Evolutionary conservation across 2,329 filamentous ascomycete species (phyloP), one percentile per base, ranked within the genome.

Genomic region (Fusarium sp.): DNA sequence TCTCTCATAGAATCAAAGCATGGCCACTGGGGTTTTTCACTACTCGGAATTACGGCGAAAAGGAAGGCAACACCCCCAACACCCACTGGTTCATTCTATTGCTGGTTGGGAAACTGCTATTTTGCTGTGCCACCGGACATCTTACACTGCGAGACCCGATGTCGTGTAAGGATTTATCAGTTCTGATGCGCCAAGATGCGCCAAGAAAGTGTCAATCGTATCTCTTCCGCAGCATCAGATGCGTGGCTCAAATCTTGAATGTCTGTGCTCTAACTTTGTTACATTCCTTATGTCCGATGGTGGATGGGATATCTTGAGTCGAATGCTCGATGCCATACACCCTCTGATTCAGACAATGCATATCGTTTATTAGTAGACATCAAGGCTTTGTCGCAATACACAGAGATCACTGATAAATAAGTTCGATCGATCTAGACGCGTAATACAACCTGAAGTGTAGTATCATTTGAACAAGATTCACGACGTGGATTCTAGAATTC

Each of bases 191-290:
- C 36, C 48, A 62, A 55, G 26, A 42, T 12, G n/a, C 8, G 48
- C 56, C 55, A 66, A 55, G 50, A 48, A 36, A 24, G n/a, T 62
- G 56, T 45, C 48, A 62, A 62, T 62, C 34, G 13, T 4, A 28
- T 48, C 26, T 48, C n/a, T 70, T 70, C 66, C 66, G 66, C 20
- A 28, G 36, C 52, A 54, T 70, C 59, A 59, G 66, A 30, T 47
- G 22, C 20, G 9, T 36, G 14, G 11, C n/a, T 67, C 3, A 41
- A 20, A 50, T 61, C 32, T 26, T 6, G 36, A 4, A 38, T 18
- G 32, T 30, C 24, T 65, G 15, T 36, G 39, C 34, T 5, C 32
- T 11, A 8, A 11, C 13, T 41, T 39, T 28, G 20, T 45, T 22
- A 12, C 14, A 26, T 42, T 51, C 57, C 34, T 52, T 60, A 32